Conservation (phyloP, 129 eudicot genomes). For the Glebionis coronaria region DNA sequence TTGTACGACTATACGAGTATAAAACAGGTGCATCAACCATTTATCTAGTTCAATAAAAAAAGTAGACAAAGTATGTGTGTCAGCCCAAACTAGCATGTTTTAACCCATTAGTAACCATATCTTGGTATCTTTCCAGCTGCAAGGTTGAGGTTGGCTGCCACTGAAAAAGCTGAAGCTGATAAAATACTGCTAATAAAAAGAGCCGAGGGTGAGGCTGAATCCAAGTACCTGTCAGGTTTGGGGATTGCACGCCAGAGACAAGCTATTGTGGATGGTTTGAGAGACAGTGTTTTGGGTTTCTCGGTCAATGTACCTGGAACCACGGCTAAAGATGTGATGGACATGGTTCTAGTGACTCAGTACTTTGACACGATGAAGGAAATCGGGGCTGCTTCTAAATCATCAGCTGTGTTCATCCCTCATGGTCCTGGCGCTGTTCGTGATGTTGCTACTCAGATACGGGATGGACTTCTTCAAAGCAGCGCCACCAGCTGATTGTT, state of each 20-base stretch:
- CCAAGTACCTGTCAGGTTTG: constrained; percentile 75
- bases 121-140: constrained; percentile 51
- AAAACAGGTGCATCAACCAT: too few species aligned
- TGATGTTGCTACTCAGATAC: constrained; percentile 84
- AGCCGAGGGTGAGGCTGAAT: constrained; percentile 93
- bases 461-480: constrained; percentile 86
- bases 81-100: neutral
- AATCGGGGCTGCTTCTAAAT: too few species aligned
- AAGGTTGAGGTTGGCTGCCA: constrained; percentile 78
- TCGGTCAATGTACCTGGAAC: constrained; percentile 88
- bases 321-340: constrained; percentile 75
- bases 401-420: too few species aligned
- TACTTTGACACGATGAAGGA: too few species aligned
- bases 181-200: constrained; percentile 76
- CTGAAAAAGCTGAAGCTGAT: constrained; percentile 90
- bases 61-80: too few species aligned
- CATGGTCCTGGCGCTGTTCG: constrained; percentile 90
- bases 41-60: too few species aligned
- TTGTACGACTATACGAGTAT: too few species aligned
- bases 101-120: neutral
- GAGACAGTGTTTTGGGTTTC: constrained; percentile 89
- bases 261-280: constrained; percentile 87
- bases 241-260: constrained; percentile 94
- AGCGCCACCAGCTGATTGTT: constrained; percentile 9
- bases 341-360: too few species aligned